A percentile compares a stretch with the other conserved stretches of the same genome.
phyloP scores from a whole-genome alignment of 2,329 filamentous ascomycete genomes.

The Stagonosporopsis tanaceti region DNA sequence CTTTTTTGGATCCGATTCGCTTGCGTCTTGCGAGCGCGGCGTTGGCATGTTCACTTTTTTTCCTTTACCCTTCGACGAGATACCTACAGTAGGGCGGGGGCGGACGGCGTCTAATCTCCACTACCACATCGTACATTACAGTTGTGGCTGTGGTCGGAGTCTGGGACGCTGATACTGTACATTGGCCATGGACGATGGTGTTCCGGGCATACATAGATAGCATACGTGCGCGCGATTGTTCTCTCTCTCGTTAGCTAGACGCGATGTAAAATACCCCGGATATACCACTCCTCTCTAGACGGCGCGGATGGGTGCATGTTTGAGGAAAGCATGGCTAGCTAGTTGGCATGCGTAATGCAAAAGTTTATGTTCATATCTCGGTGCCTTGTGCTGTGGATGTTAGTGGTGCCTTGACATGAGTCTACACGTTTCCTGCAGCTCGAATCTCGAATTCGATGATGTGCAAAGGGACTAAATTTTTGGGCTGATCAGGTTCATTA shows the following conservation, averaged over 20 bases:
- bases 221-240: slow-evolving; percentile 20
- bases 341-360: slow-evolving; percentile 7
- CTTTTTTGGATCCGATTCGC: background rate
- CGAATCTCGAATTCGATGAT: too few species aligned
- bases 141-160: background rate
- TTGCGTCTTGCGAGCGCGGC: slow-evolving; percentile 27
- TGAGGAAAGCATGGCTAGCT: slow-evolving; percentile 8
- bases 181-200: slow-evolving; percentile 25
- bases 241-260: slow-evolving; percentile 1
- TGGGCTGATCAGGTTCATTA: too few species aligned
- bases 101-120: slow-evolving; percentile 7
- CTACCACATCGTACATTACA: background rate
- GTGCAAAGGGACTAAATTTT: too few species aligned
- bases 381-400: background rate
- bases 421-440: background rate
- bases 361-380: background rate
- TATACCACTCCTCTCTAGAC: slow-evolving; percentile 50
- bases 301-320: background rate
- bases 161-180: slow-evolving; percentile 4
- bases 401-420: background rate
- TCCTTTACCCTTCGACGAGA: slow-evolving; percentile 8
- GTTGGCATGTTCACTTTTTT: slow-evolving; percentile 22
- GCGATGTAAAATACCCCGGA: slow-evolving; percentile 47
- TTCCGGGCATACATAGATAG: slow-evolving; percentile 21
- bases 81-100: slow-evolving; percentile 20